These are phyloP conservation scores for Erigeron philadelphicus DNA, from an alignment of 140 eudicot genomes.

Conservation along the genomic window DNA sequence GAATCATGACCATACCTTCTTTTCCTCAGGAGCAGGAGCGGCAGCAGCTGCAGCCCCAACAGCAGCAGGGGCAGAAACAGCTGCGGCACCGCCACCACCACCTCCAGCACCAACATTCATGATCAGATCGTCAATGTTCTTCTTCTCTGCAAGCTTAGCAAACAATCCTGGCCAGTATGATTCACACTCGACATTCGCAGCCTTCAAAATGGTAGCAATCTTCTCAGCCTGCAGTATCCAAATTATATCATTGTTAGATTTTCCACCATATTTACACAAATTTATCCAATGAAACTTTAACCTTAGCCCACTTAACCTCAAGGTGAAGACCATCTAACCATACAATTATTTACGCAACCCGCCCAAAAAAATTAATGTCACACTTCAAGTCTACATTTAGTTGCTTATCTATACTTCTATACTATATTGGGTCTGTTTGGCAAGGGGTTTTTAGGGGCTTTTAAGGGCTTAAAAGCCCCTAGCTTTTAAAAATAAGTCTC, in stretches of 20 bases:
- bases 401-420: too few relatives aligned
- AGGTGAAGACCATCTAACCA: not conserved
- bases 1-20: conserved; percentile 23
- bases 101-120: conserved; percentile 39
- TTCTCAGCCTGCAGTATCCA: conserved; percentile 39
- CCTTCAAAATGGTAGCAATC: conserved; percentile 34
- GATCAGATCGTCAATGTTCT: conserved; percentile 39
- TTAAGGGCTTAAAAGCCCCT: too few relatives aligned
- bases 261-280: not conserved
- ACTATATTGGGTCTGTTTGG: too few relatives aligned
- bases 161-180: conserved; percentile 43
- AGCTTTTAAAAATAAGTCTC: too few relatives aligned
- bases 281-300: not conserved
- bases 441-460: too few relatives aligned
- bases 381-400: too few relatives aligned
- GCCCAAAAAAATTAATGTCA: too few relatives aligned
- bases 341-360: not conserved
- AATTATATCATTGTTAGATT: not conserved
- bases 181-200: conserved; percentile 32
- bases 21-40: conserved; percentile 34
- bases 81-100: conserved; percentile 37
- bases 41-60: conserved; percentile 40
- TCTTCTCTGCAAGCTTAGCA: conserved; percentile 46
- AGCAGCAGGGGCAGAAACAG: conserved; percentile 33
- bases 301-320: not conserved